Evolutionary conservation across 768 basidiomycete genomes (phyloP).

Genomic region (Agrocybe chaxingu): DNA sequence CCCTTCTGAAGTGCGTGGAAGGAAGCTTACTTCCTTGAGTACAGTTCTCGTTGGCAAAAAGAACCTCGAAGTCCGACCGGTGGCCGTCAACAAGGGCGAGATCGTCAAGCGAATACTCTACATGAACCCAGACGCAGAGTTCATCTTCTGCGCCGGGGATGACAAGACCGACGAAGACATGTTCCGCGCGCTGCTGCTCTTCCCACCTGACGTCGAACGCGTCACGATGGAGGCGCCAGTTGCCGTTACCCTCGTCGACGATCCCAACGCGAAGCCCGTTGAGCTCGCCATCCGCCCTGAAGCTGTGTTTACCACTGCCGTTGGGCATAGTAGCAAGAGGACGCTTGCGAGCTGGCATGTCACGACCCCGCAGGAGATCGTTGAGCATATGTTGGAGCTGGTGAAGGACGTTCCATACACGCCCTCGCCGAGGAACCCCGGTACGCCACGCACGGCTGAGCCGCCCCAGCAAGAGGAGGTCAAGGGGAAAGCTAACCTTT

Average conservation of each 20-base stretch:
- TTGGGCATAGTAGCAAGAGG: slow-evolving; percentile 87
- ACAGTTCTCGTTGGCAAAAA: slow-evolving; percentile 95
- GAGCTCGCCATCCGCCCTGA: slow-evolving; percentile 65
- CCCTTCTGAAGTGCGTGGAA: not conserved
- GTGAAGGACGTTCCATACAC: slow-evolving; percentile 34
- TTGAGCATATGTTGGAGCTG: slow-evolving; percentile 72
- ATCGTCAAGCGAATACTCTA: slow-evolving; percentile 95
- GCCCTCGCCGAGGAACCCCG: slow-evolving; percentile 7
- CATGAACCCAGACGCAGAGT: slow-evolving; percentile 90
- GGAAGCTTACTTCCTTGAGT: not conserved
- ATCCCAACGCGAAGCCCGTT: slow-evolving; percentile 38
- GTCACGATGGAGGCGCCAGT: slow-evolving; percentile 59
- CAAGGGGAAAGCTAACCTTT: not conserved
- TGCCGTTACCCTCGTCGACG: slow-evolving; percentile 50
- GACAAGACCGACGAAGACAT: slow-evolving; percentile 99
- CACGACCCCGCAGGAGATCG: slow-evolving; percentile 81
- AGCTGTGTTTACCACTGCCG: slow-evolving; percentile 85
- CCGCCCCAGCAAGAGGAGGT: not conserved
- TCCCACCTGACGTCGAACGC: slow-evolving; percentile 40
- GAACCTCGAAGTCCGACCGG: slow-evolving; percentile 94
- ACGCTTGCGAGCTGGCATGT: slow-evolving; percentile 94
- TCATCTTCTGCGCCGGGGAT: slow-evolving; percentile 97
- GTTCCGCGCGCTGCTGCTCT: slow-evolving; percentile 85
- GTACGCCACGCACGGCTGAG: not conserved
- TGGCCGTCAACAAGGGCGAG: slow-evolving; percentile 98